A percentile compares a stretch with the other conserved stretches of the same genome.
Conservation (phyloP, 2,329 filamentous ascomycete species). For the Penicillium brasilianum region DNA sequence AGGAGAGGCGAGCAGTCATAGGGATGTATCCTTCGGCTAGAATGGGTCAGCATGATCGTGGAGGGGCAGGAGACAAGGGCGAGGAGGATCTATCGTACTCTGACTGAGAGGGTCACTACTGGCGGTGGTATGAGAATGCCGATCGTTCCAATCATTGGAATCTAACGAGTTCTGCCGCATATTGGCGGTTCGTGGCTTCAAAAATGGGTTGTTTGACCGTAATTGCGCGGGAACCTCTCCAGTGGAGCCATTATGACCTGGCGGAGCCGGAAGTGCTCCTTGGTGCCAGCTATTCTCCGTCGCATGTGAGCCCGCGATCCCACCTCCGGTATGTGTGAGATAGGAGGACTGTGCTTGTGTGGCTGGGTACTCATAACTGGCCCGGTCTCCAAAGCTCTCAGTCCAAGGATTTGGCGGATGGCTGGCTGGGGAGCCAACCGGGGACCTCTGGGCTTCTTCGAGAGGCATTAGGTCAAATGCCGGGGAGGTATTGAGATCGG, state of each 20-base stretch:
- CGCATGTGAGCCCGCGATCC: slow-evolving; percentile 31
- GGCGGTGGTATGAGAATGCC: slow-evolving; percentile 30
- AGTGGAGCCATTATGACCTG: slow-evolving; percentile 18
- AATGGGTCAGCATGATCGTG: slow-evolving; percentile 21
- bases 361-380: slow-evolving; percentile 19
- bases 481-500: slow-evolving; percentile 45
- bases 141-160: slow-evolving; percentile 26
- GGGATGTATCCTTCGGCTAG: slow-evolving; percentile 46
- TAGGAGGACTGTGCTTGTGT: slow-evolving; percentile 15
- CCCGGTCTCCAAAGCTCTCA: slow-evolving; percentile 35
- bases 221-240: slow-evolving; percentile 39
- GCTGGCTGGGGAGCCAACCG: slow-evolving; percentile 36
- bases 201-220: slow-evolving; percentile 48
- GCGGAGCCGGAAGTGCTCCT: slow-evolving; percentile 6
- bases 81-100: slow-evolving; percentile 30
- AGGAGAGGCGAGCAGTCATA: slow-evolving; percentile 46
- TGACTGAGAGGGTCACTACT: slow-evolving; percentile 40
- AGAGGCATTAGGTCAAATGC: slow-evolving; percentile 46
- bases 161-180: slow-evolving; percentile 30
- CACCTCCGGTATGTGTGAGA: slow-evolving; percentile 8
- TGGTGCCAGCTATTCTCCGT: slow-evolving; percentile 30
- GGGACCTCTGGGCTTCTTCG: slow-evolving; percentile 45
- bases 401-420: slow-evolving; percentile 40
- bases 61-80: not conserved
- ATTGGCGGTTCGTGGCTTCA: slow-evolving; percentile 35